phyloP scores from a whole-genome alignment of 805 yeast genomes.

The Metschnikowia borealis region DNA sequence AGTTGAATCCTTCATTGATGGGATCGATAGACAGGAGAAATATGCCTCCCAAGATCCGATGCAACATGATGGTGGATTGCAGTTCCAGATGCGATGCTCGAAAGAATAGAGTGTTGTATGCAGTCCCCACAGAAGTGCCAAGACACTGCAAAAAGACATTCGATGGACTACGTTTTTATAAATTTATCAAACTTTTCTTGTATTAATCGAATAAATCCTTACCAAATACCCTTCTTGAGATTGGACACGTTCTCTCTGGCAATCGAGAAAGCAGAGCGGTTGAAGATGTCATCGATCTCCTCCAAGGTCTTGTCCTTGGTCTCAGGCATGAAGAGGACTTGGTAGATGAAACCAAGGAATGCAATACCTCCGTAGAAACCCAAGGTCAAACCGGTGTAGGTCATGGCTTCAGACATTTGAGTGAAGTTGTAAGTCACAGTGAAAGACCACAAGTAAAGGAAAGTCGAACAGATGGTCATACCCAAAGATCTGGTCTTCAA shows the following conservation, averaged over 20 bases:
- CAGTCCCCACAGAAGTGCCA: neutral
- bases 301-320: slow-evolving; percentile 69
- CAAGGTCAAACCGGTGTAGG: slow-evolving; percentile 57
- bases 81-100: neutral
- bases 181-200: neutral
- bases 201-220: neutral
- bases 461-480: slow-evolving; percentile 56
- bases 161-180: too few relatives aligned
- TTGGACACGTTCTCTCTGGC: slow-evolving; percentile 33
- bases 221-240: slow-evolving; percentile 22
- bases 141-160: too few relatives aligned
- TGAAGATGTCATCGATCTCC: slow-evolving; percentile 63
- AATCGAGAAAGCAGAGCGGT: slow-evolving; percentile 40
- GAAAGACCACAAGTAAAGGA: slow-evolving; percentile 59
- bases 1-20: slow-evolving; percentile 41
- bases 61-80: slow-evolving; percentile 12
- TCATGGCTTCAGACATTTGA: slow-evolving; percentile 52
- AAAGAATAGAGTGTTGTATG: neutral
- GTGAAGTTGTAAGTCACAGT: slow-evolving; percentile 62
- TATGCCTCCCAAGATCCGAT: slow-evolving; percentile 74
- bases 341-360: slow-evolving; percentile 51
- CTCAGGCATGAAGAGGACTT: slow-evolving; percentile 60
- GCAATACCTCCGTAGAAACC: slow-evolving; percentile 71
- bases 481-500: slow-evolving; percentile 58
- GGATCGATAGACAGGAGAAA: slow-evolving; percentile 74